These are phyloP conservation scores for Solanum microdontum DNA, from an alignment of 257 asterid genomes.

Conservation along the genomic window DNA sequence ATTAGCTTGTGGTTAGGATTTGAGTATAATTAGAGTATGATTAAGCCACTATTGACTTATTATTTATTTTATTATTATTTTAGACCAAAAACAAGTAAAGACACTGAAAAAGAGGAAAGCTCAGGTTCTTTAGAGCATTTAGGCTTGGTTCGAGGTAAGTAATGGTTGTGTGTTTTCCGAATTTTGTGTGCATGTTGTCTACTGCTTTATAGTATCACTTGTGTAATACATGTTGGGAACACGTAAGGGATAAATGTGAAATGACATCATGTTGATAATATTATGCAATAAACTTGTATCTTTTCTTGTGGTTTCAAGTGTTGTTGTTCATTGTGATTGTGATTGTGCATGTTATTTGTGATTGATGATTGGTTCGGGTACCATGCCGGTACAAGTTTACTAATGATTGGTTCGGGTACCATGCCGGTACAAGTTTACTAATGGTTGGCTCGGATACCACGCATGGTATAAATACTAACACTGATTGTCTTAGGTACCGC, in stretches of 20 bases:
- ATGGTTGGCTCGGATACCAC: neutral
- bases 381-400: neutral
- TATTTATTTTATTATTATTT: too few species aligned
- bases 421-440: neutral
- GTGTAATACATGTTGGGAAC: neutral
- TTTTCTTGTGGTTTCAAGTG: neutral
- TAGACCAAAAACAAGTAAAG: neutral
- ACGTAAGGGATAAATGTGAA: neutral
- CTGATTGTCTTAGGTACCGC: neutral
- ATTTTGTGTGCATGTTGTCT: neutral
- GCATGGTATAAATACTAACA: neutral
- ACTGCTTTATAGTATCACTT: neutral
- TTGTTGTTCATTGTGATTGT: neutral
- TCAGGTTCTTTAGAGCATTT: neutral
- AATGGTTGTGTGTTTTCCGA: neutral
- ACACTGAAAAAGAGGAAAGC: neutral
- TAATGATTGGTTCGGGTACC: neutral
- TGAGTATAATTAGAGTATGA: too few species aligned
- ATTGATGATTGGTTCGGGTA: neutral
- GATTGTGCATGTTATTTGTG: neutral
- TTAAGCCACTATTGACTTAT: too few species aligned
- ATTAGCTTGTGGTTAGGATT: too few species aligned
- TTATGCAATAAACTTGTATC: too few species aligned
- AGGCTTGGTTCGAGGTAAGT: neutral
- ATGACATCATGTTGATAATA: neutral